Evolutionary conservation across 140 eudicot species (phyloP).

Genomic region (Bidens hawaiensis): DNA sequence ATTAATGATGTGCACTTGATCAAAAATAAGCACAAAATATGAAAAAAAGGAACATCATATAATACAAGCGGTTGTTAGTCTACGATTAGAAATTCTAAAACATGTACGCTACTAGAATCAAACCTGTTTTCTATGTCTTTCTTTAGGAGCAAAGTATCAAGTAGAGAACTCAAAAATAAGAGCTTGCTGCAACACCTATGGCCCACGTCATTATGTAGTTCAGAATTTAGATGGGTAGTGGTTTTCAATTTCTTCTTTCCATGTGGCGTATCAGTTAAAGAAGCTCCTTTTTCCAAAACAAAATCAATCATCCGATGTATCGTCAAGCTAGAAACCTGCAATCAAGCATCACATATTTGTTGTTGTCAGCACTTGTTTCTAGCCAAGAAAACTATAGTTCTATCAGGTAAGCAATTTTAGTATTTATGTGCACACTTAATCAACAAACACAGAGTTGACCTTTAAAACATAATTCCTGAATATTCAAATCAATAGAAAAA

Average conservation of each 20-base stretch:
- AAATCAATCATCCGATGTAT: constrained; percentile 49
- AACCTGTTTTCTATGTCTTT: constrained; percentile 80
- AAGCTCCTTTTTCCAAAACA: constrained; percentile 29
- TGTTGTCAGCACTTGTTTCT: no score
- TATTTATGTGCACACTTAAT: neutral
- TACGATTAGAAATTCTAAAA: constrained; percentile 5
- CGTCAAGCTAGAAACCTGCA: constrained; percentile 51
- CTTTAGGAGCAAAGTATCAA: constrained; percentile 70
- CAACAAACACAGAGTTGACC: neutral
- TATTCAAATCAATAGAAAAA: neutral
- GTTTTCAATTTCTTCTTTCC: constrained; percentile 57
- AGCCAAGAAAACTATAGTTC: neutral
- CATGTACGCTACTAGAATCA: neutral
- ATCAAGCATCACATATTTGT: constrained; percentile 5
- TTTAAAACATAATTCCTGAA: neutral
- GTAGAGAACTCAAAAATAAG: constrained; percentile 57
- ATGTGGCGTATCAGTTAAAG: constrained; percentile 15
- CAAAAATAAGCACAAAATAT: no score
- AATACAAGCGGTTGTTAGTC: no score
- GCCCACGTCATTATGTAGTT: constrained; percentile 20
- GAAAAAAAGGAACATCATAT: no score
- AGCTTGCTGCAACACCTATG: constrained; percentile 42
- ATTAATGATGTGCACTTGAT: neutral
- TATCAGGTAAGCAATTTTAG: neutral
- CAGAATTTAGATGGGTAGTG: constrained; percentile 20